phyloP scores from a whole-genome alignment of 2,329 filamentous ascomycete genomes.

The Coniochaeta sp. region DNA sequence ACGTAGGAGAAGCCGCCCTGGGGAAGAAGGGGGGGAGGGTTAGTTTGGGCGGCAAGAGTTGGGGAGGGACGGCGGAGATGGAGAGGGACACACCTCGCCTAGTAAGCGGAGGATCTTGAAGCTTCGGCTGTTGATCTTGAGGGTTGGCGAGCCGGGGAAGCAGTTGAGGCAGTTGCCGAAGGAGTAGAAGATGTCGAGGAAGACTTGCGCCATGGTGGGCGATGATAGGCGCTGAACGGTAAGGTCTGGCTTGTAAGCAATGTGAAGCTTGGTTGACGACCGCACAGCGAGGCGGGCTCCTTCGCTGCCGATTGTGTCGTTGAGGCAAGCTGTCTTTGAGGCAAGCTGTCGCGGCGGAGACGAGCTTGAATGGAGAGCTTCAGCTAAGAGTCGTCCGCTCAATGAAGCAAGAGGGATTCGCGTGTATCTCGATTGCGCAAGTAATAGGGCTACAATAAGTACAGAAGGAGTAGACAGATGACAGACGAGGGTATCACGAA shows the following conservation, averaged over 20 bases:
- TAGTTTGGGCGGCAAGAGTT: constrained; percentile 2
- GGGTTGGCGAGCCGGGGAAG: constrained; percentile 86
- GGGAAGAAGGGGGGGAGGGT: neutral
- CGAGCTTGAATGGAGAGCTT: neutral
- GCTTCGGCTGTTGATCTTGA: constrained; percentile 89
- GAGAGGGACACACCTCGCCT: constrained; percentile 61
- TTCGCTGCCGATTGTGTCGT: neutral
- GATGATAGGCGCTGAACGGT: neutral
- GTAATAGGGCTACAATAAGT: neutral
- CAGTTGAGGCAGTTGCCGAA: constrained; percentile 93
- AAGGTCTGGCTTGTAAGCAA: neutral
- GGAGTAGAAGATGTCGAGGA: constrained; percentile 84
- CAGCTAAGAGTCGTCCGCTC: neutral
- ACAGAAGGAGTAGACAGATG: neutral
- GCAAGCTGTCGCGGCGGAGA: neutral
- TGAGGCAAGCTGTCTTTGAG: neutral
- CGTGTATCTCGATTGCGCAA: neutral
- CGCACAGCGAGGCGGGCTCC: neutral
- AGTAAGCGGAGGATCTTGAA: constrained; percentile 94
- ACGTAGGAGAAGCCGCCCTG: constrained; percentile 98
- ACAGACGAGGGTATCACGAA: neutral
- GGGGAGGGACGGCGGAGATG: neutral
- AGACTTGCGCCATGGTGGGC: constrained; percentile 65
- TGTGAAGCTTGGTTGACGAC: neutral
- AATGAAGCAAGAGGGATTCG: neutral